A percentile compares a stretch with the other conserved stretches of the same genome.
Evolutionary conservation across 2,329 filamentous ascomycete species (phyloP).

Genomic region (Xylariaceae sp.): DNA sequence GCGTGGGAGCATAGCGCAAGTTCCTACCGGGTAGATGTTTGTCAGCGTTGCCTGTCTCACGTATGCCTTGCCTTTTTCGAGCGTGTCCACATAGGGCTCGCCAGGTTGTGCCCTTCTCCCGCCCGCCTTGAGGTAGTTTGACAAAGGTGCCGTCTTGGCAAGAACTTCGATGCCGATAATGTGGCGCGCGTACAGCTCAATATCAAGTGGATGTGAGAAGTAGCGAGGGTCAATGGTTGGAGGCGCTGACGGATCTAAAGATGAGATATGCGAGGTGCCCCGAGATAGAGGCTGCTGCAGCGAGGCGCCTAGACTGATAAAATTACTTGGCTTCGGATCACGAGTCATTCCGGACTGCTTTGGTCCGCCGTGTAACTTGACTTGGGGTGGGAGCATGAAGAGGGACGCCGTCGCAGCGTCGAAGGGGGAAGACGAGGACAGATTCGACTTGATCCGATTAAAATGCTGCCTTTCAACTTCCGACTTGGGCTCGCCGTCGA

Average conservation of each 20-base stretch:
- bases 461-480: too few species aligned
- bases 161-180: slow-evolving; percentile 39
- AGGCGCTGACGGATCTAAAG: slow-evolving; percentile 46
- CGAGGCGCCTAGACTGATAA: slow-evolving; percentile 24
- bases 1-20: slow-evolving; percentile 51
- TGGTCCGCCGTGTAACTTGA: slow-evolving; percentile 35
- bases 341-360: slow-evolving; percentile 31
- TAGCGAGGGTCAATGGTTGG: slow-evolving; percentile 59
- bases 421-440: too few species aligned
- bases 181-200: slow-evolving; percentile 51
- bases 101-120: slow-evolving; percentile 45
- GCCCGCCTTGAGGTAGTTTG: slow-evolving; percentile 43
- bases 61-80: slow-evolving; percentile 37
- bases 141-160: slow-evolving; percentile 37
- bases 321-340: slow-evolving; percentile 31
- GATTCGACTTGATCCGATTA: too few species aligned
- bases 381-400: slow-evolving; percentile 36
- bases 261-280: slow-evolving; percentile 53
- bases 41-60: slow-evolving; percentile 27
- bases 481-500: too few species aligned
- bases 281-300: slow-evolving; percentile 57
- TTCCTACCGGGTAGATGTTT: slow-evolving; percentile 50
- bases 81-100: slow-evolving; percentile 23
- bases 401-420: too few species aligned
- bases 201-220: slow-evolving; percentile 57